A percentile compares a stretch with the other conserved stretches of the same genome.
Conservation (phyloP, 1,139 yeast genomes). For the Hyphopichia wangnamkhiaoensis region DNA sequence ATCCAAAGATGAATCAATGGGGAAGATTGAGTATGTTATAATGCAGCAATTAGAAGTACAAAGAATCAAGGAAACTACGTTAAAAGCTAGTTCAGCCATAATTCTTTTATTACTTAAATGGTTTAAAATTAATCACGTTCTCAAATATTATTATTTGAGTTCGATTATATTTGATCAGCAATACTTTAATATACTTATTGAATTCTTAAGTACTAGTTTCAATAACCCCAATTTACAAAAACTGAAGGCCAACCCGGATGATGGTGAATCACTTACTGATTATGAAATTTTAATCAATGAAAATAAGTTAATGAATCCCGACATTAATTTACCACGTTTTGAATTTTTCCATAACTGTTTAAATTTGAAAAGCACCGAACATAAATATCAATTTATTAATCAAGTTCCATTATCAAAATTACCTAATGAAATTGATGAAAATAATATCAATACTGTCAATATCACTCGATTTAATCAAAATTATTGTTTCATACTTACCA, state of each 20-base stretch:
- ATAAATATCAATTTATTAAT: constrained; percentile 29
- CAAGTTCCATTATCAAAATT: constrained; percentile 27
- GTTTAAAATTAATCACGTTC: constrained; percentile 76
- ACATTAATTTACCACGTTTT: constrained; percentile 36
- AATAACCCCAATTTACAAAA: constrained; percentile 37
- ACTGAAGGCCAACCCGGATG: constrained; percentile 6
- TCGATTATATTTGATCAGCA: constrained; percentile 76
- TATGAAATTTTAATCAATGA: constrained; percentile 38
- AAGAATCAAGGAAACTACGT: constrained; percentile 62
- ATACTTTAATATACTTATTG: constrained; percentile 46
- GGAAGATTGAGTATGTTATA: constrained; percentile 27
- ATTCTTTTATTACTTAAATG: constrained; percentile 61
- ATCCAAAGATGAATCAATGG: constrained; percentile 17
- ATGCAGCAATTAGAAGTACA: constrained; percentile 53
- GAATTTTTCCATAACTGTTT: constrained; percentile 50
- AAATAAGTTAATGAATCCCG: constrained; percentile 49
- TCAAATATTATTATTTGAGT: constrained; percentile 75
- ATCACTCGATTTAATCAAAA: constrained; percentile 40
- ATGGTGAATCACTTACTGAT: constrained; percentile 30
- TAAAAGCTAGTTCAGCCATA: constrained; percentile 63
- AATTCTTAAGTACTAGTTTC: constrained; percentile 41
- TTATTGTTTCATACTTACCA: constrained; percentile 46
- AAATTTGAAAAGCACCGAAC: neutral
- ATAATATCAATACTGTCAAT: constrained; percentile 28
- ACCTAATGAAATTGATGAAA: constrained; percentile 25